A percentile compares a stretch with the other conserved stretches of the same genome.
These are phyloP conservation scores for Pyrenophora seminiperda DNA, from an alignment of 2,329 filamentous ascomycete species.

Conservation along the genomic window DNA sequence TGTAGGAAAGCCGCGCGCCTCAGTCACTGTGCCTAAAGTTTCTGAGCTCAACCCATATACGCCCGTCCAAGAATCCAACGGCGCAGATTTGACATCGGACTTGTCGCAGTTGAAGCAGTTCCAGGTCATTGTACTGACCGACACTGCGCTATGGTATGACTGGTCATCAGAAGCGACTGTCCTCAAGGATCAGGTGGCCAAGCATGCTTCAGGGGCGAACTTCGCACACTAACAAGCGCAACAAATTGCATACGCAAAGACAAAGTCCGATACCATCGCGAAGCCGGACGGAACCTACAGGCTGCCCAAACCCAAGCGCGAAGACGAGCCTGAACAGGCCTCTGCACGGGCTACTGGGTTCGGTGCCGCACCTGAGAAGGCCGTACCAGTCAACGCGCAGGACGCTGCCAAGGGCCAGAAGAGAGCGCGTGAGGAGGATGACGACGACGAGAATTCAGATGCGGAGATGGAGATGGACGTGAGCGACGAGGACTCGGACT, in stretches of 20 bases:
- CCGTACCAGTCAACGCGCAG: conserved; percentile 42
- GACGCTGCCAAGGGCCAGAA: conserved; percentile 65
- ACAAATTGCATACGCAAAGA: conserved; percentile 91
- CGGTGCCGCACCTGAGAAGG: conserved; percentile 36
- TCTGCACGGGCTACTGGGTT: conserved; percentile 53
- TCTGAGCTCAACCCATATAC: conserved; percentile 97
- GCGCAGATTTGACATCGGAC: conserved; percentile 71
- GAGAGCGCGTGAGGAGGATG: conserved; percentile 66
- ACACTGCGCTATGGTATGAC: conserved; percentile 77
- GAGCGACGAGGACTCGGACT: conserved; percentile 71
- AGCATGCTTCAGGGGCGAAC: no score
- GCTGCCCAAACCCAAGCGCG: conserved; percentile 58
- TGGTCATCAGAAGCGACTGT: no score
- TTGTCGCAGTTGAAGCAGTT: conserved; percentile 84
- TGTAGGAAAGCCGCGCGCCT: conserved; percentile 88
- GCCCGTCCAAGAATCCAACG: conserved; percentile 76
- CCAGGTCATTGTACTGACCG: conserved; percentile 90
- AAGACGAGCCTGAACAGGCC: conserved; percentile 26
- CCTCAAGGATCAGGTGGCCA: no score
- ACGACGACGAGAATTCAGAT: conserved; percentile 60
- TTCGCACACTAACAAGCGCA: conserved; percentile 47
- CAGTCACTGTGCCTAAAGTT: conserved; percentile 84
- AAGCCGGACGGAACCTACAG: conserved; percentile 92
- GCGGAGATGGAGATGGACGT: conserved; percentile 68
- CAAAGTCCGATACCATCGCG: conserved; percentile 83